These are phyloP conservation scores for Chalara sp. DNA, from an alignment of 2,329 filamentous ascomycete genomes.

Conservation along the genomic window DNA sequence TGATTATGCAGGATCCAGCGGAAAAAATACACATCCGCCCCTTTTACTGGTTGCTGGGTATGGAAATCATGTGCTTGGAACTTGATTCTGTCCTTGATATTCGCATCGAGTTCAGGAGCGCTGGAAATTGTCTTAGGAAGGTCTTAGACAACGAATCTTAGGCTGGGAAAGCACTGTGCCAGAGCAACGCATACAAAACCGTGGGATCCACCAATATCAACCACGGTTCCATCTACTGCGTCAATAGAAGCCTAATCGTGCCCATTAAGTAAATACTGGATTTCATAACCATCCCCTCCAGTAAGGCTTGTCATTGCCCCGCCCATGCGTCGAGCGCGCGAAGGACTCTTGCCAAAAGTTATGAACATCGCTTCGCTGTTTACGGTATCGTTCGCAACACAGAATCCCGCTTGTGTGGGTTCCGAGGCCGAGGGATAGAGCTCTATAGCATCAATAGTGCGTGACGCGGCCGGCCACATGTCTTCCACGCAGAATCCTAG, in stretches of 20 bases:
- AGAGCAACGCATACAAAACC: conserved; percentile 51
- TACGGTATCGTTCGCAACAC: conserved; percentile 42
- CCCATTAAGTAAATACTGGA: conserved; percentile 44
- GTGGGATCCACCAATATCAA: conserved; percentile 53
- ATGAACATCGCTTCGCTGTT: conserved; percentile 47
- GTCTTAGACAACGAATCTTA: conserved; percentile 51
- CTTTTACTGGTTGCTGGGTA: conserved; percentile 43
- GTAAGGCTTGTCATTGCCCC: conserved; percentile 48
- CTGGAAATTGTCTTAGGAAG: conserved; percentile 39
- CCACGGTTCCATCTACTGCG: conserved; percentile 38
- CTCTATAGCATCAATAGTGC: conserved; percentile 38
- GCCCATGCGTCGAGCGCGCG: conserved; percentile 44
- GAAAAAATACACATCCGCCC: conserved; percentile 52
- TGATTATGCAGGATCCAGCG: conserved; percentile 58
- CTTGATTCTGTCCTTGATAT: conserved; percentile 33
- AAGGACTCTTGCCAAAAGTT: conserved; percentile 41
- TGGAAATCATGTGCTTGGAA: conserved; percentile 50
- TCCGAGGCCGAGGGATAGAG: conserved; percentile 40
- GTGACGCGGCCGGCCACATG: conserved; percentile 37
- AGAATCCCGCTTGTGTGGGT: conserved; percentile 43
- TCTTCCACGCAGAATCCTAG: conserved; percentile 49
- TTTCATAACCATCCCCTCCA: conserved; percentile 48
- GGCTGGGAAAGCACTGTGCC: conserved; percentile 41
- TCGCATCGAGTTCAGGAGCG: conserved; percentile 37
- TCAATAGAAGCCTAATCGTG: conserved; percentile 47